phyloP scores from a whole-genome alignment of 1,284 basidiomycete species.

The Ceratobasidium sp. region DNA sequence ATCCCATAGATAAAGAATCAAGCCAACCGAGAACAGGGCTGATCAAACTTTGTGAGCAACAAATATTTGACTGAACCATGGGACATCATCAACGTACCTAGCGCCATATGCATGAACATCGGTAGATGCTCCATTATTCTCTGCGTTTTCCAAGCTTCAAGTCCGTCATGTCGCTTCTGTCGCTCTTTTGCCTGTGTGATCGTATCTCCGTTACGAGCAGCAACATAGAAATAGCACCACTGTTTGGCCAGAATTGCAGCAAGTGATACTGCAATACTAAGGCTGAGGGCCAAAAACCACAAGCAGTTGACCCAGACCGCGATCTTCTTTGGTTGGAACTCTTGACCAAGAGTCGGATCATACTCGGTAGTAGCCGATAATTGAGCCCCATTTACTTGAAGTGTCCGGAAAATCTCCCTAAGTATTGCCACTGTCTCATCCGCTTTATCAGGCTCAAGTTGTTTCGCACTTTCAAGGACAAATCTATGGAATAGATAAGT shows the following conservation, averaged over 20 bases:
- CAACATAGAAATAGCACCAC: conserved; percentile 33
- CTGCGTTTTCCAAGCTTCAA: conserved; percentile 24
- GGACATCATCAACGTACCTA: not conserved
- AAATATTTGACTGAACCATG: no score
- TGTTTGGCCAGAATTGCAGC: conserved; percentile 29
- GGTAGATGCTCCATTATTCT: conserved; percentile 3
- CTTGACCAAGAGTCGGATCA: not conserved
- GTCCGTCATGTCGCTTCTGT: conserved; percentile 11
- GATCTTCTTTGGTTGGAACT: not conserved
- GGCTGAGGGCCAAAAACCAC: conserved; percentile 27
- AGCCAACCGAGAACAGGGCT: conserved; percentile 30
- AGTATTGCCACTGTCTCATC: not conserved
- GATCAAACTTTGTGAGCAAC: no score
- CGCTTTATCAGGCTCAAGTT: conserved; percentile 6
- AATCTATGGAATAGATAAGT: not conserved
- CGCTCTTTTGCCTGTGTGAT: conserved; percentile 22
- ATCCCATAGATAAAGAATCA: conserved; percentile 22
- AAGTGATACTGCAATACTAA: conserved; percentile 16
- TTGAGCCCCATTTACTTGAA: not conserved
- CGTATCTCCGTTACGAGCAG: conserved; percentile 1
- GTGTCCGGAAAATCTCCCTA: not conserved
- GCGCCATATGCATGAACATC: conserved; percentile 16
- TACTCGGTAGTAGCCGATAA: not conserved
- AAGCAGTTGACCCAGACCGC: conserved; percentile 27
- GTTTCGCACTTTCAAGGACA: conserved; percentile 23